A percentile compares a stretch with the other conserved stretches of the same genome.
Evolutionary conservation across 116 monocot genomes (phyloP).

Genomic region (Phalaenopsis hybrid): DNA sequence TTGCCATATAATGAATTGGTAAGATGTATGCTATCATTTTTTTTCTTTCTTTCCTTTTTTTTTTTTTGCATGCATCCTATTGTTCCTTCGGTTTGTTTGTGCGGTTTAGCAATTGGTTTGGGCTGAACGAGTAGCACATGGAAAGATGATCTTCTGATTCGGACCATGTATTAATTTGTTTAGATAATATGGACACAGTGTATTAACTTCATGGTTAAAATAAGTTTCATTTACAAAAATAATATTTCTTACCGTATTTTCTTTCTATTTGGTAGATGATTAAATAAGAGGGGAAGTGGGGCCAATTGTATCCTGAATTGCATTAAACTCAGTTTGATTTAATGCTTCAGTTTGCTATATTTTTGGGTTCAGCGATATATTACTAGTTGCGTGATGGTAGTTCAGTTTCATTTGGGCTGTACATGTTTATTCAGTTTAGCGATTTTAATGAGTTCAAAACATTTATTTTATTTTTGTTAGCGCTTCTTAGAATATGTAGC

Average conservation of each 20-base stretch:
- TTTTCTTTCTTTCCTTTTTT: too few species aligned
- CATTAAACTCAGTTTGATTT: too few species aligned
- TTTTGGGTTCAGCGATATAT: not conserved
- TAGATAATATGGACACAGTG: not conserved
- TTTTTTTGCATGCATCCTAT: not conserved
- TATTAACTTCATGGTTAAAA: not conserved
- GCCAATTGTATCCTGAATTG: not conserved
- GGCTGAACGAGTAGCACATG: not conserved
- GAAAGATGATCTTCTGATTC: not conserved
- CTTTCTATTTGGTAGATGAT: not conserved
- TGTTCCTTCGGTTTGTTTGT: not conserved
- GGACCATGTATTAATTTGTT: not conserved
- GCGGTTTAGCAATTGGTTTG: not conserved
- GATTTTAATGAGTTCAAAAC: too few species aligned
- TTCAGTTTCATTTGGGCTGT: conserved; percentile 1
- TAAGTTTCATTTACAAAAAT: not conserved
- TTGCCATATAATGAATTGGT: conserved; percentile 91
- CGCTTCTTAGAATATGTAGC: not conserved
- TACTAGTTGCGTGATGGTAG: not conserved
- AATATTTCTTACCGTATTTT: not conserved
- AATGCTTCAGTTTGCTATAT: too few species aligned
- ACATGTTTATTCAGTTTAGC: not conserved
- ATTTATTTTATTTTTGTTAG: too few species aligned
- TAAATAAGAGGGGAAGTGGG: not conserved
- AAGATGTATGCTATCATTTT: conserved; percentile 10